These are phyloP conservation scores for Pyrenula massariospora DNA, from an alignment of 495 filamentous ascomycete species.

Conservation along the genomic window DNA sequence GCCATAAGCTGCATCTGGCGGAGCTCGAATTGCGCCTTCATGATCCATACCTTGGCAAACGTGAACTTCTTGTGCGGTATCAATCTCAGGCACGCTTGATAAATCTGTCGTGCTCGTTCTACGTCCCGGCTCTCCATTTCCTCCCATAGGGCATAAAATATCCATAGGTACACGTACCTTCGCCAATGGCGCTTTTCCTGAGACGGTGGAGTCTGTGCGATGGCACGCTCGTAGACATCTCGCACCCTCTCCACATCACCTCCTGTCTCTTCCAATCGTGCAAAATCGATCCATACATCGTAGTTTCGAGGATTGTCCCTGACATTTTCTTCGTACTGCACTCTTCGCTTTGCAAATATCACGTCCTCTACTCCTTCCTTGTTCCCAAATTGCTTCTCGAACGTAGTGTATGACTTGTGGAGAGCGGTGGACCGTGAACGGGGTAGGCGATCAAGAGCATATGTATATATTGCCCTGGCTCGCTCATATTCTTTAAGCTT, in stretches of 20 bases:
- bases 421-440: conserved; percentile 73
- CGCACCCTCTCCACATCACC: conserved; percentile 72
- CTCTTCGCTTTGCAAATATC: conserved; percentile 80
- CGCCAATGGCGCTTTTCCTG: conserved; percentile 97
- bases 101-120: conserved; percentile 77
- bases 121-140: conserved; percentile 73
- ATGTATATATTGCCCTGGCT: conserved; percentile 93
- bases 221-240: conserved; percentile 90
- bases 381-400: conserved; percentile 97
- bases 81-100: conserved; percentile 73
- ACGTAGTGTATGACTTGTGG: conserved; percentile 89
- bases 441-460: conserved; percentile 82
- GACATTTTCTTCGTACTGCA: conserved; percentile 89
- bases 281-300: conserved; percentile 94
- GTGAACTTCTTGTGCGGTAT: conserved; percentile 96
- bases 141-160: conserved; percentile 94
- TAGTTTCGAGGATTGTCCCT: conserved; percentile 91
- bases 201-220: conserved; percentile 89
- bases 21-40: conserved; percentile 87
- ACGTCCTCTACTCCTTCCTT: conserved; percentile 91
- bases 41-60: conserved; percentile 91
- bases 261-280: conserved; percentile 73
- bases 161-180: conserved; percentile 93
- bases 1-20: conserved; percentile 68
- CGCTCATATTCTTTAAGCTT: conserved; percentile 93